Base-by-base conservation (phyloP, 768 basidiomycete genomes). In the Serendipita indica region DNA sequence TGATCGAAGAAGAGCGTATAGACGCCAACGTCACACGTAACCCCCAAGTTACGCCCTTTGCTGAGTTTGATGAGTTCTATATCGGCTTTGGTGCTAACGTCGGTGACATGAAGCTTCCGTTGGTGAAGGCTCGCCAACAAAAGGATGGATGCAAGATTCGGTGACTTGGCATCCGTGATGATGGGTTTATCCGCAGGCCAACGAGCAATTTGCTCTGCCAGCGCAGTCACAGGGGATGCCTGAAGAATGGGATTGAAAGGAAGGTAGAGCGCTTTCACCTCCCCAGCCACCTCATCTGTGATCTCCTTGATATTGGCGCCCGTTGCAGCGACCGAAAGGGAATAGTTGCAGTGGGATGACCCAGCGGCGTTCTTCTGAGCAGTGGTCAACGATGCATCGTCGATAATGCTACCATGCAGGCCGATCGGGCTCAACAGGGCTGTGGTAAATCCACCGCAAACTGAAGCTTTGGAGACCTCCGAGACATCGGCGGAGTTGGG, bases 141-240 rank as follows among this genome's bases (percentile, higher is more conserved):
- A 32, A 99, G 79, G 34, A 97, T 79, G 0, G 94, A 96, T 1
- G 96, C 94, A 10, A 98, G 79, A 63, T 92, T 86, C 2, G 91
- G 84, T 12, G 89, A 85, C 67, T 85, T 84, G 20, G 96, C 94
- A 67, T 98, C 86, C 2, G 94, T 92, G 58, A 97, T 76, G 66
- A 99, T 89, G n/a, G 84, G 84, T 72, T 91, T 94, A 64, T 96
- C 89, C 2, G 71, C 64, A 0, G 93, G 85, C 94, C 96, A 98
- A 1, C 84, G 76, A 4, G 86, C 77, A 68, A 99, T 96, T 69
- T 96, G 89, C 10, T 81, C 77, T 0, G 93, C 89, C 54, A 93
- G 80, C 10, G 77, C 77, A 16, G 89, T 79, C 74, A 46, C 83
- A 79, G 67, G 32, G 67, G 61, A 34, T 65, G 68, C 58, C 18